phyloP scores from a whole-genome alignment of 1,139 yeast genomes.

The Hanseniaspora gamundiae region DNA sequence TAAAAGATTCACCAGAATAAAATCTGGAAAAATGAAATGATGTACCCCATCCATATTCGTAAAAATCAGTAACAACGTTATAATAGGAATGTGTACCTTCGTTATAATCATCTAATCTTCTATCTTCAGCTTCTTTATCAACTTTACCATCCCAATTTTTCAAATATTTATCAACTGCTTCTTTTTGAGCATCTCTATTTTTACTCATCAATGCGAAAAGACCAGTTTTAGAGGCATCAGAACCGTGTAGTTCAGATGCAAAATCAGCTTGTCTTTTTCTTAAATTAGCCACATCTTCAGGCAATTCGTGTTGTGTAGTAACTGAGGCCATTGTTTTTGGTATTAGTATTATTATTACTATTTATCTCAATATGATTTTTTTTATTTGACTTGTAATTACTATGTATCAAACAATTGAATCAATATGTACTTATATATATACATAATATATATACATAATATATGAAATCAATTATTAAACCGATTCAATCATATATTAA shows the following conservation, averaged over 20 bases:
- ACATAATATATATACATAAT: too few species aligned
- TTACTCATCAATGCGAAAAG: slow-evolving; percentile 66
- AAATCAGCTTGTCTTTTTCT: slow-evolving; percentile 41
- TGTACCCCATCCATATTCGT: slow-evolving; percentile 99
- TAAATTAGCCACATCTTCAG: slow-evolving; percentile 18
- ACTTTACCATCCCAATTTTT: slow-evolving; percentile 94
- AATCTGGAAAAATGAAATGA: slow-evolving; percentile 97
- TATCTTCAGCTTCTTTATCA: slow-evolving; percentile 57
- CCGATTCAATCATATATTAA: too few species aligned
- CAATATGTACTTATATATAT: too few species aligned
- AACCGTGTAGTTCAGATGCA: slow-evolving; percentile 79
- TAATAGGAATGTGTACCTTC: slow-evolving; percentile 90
- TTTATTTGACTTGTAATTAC: too few species aligned
- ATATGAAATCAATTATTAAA: too few species aligned
- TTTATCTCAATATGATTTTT: too few species aligned
- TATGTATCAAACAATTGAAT: too few species aligned
- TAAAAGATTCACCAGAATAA: slow-evolving; percentile 86
- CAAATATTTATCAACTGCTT: slow-evolving; percentile 83
- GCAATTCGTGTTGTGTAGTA: slow-evolving; percentile 1
- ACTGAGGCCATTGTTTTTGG: not conserved
- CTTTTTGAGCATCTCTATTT: slow-evolving; percentile 64
- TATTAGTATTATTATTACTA: not conserved
- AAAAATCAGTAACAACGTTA: slow-evolving; percentile 89
- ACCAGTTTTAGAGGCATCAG: slow-evolving; percentile 54
- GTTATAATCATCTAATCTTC: slow-evolving; percentile 75